phyloP scores from a whole-genome alignment of 768 basidiomycete species.

The Tephrocybe rancida region DNA sequence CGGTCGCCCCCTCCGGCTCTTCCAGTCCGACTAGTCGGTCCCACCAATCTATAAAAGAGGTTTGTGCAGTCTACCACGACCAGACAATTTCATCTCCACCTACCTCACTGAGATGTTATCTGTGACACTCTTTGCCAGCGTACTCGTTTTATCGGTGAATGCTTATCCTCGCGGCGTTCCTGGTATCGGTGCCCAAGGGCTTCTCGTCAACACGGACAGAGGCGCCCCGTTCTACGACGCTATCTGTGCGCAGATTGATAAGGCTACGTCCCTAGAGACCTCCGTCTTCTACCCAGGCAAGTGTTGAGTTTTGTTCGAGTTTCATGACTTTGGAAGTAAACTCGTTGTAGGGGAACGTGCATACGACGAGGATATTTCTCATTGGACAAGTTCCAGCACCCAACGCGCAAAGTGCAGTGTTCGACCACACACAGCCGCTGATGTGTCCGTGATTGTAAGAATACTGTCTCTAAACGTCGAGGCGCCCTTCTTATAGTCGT shows the following conservation, averaged over 20 bases:
- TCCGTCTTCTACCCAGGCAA: slow-evolving; percentile 45
- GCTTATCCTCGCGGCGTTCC: too few relatives aligned
- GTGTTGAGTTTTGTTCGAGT: background rate
- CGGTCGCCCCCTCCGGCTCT: too few relatives aligned
- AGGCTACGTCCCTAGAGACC: slow-evolving; percentile 42
- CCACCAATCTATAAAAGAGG: too few relatives aligned
- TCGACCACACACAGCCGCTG: slow-evolving; percentile 54
- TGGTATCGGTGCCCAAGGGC: too few relatives aligned
- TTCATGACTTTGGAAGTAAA: background rate
- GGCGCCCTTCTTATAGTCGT: background rate
- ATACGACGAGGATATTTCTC: slow-evolving; percentile 45
- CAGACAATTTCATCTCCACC: too few relatives aligned
- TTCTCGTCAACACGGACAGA: too few relatives aligned
- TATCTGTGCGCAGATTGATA: slow-evolving; percentile 37
- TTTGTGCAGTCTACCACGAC: too few relatives aligned
- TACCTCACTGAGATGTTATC: too few relatives aligned
- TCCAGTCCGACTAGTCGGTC: too few relatives aligned
- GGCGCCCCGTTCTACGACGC: too few relatives aligned
- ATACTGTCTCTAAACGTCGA: background rate
- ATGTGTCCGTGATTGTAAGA: slow-evolving; percentile 53
- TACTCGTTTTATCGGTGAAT: too few relatives aligned
- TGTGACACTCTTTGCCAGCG: too few relatives aligned
- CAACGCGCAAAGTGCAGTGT: slow-evolving; percentile 52
- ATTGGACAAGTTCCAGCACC: slow-evolving; percentile 55
- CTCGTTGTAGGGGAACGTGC: slow-evolving; percentile 2